Percentiles rank a stretch among this genome's conserved stretches.
Evolutionary conservation across 257 asterid species (phyloP).

Genomic region (Jaltomata sinuosa): DNA sequence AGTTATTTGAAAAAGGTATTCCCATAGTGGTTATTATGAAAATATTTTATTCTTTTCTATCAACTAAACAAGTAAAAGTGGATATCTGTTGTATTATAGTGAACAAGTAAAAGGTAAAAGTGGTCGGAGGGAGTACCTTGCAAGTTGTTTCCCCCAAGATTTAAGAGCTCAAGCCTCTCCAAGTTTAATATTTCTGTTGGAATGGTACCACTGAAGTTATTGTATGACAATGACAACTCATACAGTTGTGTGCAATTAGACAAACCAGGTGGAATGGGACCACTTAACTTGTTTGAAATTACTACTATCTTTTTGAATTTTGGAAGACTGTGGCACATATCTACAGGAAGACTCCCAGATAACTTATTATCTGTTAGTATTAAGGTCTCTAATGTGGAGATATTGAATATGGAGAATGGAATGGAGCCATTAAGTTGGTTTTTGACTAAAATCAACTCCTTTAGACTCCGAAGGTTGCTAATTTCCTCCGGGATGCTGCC

Average conservation of each 20-base stretch:
- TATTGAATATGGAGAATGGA: neutral
- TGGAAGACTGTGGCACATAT: neutral
- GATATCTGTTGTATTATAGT: too few relatives aligned
- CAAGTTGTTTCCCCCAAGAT: constrained; percentile 6
- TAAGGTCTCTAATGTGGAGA: neutral
- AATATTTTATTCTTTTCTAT: too few relatives aligned
- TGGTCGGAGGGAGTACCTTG: neutral
- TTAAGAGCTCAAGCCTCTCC: neutral
- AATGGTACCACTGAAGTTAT: constrained; percentile 5
- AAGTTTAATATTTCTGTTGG: constrained; percentile 9
- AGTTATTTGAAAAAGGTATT: too few relatives aligned
- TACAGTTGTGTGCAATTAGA: neutral
- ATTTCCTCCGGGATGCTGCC: neutral
- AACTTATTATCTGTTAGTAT: neutral
- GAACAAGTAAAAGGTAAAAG: too few relatives aligned
- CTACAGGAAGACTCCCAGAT: constrained; percentile 3
- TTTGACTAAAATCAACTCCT: constrained; percentile 5
- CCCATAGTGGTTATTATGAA: too few relatives aligned
- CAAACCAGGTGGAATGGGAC: neutral
- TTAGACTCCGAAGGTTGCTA: constrained; percentile 10
- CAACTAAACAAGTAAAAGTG: too few relatives aligned
- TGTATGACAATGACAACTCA: neutral
- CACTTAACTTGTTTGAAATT: neutral
- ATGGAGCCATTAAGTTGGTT: constrained; percentile 22
- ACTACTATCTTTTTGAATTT: neutral